A percentile compares a stretch with the other conserved stretches of the same genome.
Conservation (phyloP, 2,329 filamentous ascomycete genomes). For the Calonectria pseudoreteaudii region DNA sequence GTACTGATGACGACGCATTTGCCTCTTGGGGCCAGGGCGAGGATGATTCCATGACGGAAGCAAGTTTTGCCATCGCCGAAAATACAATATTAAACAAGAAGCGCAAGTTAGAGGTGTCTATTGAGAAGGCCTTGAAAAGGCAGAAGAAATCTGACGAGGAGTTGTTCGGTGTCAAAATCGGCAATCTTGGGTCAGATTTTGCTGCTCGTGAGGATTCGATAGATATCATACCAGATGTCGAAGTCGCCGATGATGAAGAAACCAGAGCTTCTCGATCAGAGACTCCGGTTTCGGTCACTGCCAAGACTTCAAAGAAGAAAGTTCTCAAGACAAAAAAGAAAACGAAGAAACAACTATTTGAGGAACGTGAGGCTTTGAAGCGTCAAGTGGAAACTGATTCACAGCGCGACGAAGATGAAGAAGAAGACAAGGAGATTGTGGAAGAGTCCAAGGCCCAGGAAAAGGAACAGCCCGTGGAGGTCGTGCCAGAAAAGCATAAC, state of each 20-base stretch:
- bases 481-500: conserved; percentile 57
- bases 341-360: conserved; percentile 80
- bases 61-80: conserved; percentile 75
- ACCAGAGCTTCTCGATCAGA: conserved; percentile 59
- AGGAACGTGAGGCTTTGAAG: conserved; percentile 73
- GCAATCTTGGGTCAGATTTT: conserved; percentile 63
- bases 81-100: conserved; percentile 68
- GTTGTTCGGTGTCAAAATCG: conserved; percentile 74
- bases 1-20: conserved; percentile 67
- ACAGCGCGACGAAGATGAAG: conserved; percentile 56
- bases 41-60: conserved; percentile 78
- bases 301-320: conserved; percentile 69
- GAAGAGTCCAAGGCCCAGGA: conserved; percentile 31
- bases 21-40: conserved; percentile 62
- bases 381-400: conserved; percentile 63
- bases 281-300: conserved; percentile 55
- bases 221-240: conserved; percentile 62
- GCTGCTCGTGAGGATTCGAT: conserved; percentile 60
- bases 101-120: conserved; percentile 76
- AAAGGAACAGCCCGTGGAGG: conserved; percentile 40
- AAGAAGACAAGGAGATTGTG: conserved; percentile 46
- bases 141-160: conserved; percentile 86
- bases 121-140: conserved; percentile 79
- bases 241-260: conserved; percentile 56
- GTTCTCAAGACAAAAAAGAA: conserved; percentile 75